Evolutionary conservation across 352 stramenopile species (phyloP).

Genomic region (Albugo laibachii): DNA sequence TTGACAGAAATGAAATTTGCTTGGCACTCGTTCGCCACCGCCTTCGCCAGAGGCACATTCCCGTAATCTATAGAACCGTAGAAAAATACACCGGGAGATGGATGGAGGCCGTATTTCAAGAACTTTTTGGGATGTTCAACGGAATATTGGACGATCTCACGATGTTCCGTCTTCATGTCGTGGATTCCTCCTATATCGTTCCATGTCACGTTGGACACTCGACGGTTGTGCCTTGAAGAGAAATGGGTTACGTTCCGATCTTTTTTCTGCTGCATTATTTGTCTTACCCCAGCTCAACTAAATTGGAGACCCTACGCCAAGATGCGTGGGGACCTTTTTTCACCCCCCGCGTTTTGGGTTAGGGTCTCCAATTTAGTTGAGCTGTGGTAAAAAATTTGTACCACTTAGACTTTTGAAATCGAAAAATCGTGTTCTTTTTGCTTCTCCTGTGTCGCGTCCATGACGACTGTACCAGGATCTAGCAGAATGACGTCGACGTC

Average conservation of each 20-base stretch:
- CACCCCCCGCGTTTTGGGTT: too few species aligned
- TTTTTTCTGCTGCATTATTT: too few species aligned
- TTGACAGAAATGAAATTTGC: constrained; percentile 99
- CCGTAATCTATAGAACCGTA: constrained; percentile 98
- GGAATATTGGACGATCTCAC: constrained; percentile 98
- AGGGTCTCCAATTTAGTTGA: too few species aligned
- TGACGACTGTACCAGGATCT: too few species aligned
- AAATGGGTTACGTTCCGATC: too few species aligned
- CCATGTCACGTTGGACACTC: constrained; percentile 98
- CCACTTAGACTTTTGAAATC: too few species aligned
- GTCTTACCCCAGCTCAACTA: too few species aligned
- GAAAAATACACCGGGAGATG: constrained; percentile 96
- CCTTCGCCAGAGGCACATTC: constrained; percentile 99
- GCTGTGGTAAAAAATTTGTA: too few species aligned
- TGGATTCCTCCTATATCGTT: constrained; percentile 98
- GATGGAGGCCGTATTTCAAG: constrained; percentile 90
- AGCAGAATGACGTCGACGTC: constrained; percentile 37
- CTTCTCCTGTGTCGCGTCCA: too few species aligned
- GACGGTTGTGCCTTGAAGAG: constrained; percentile 96
- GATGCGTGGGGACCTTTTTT: too few species aligned
- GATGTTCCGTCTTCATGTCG: constrained; percentile 95
- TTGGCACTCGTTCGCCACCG: constrained; percentile 98
- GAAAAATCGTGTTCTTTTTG: too few species aligned
- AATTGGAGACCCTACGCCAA: too few species aligned
- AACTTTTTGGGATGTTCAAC: constrained; percentile 99